Conservation (phyloP, 495 filamentous ascomycete genomes). For the Aspergillus sclerotioniger region DNA sequence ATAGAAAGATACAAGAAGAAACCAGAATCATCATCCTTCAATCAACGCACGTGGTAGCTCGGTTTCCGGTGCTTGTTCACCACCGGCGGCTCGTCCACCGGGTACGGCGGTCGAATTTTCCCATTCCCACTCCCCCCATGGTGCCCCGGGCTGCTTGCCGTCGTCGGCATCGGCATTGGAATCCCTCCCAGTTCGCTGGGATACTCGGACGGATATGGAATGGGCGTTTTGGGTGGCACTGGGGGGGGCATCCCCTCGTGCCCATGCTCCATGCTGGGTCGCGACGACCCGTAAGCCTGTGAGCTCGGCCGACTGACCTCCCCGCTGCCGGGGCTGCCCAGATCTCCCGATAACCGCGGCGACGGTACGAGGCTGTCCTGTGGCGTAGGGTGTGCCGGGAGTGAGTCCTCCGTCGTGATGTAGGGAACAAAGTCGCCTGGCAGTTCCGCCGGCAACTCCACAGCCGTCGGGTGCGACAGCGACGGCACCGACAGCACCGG, state of each 20-base stretch:
- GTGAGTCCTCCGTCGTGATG: conserved; percentile 30
- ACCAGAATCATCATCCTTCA: conserved; percentile 27
- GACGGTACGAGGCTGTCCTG: conserved; percentile 28
- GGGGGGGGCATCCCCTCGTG: conserved; percentile 64
- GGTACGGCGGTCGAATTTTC: conserved; percentile 65
- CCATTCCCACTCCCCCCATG: conserved; percentile 25
- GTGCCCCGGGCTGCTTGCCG: conserved; percentile 10
- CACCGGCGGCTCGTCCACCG: conserved; percentile 73
- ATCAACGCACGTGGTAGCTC: conserved; percentile 56
- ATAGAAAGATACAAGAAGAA: not conserved
- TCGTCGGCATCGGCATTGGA: conserved; percentile 33
- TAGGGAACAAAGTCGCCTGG: conserved; percentile 36
- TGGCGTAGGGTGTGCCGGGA: conserved; percentile 34
- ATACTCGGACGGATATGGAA: conserved; percentile 49
- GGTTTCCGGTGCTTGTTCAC: conserved; percentile 88
- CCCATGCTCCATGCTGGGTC: conserved; percentile 44
- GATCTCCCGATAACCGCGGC: conserved; percentile 40
- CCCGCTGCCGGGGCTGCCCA: conserved; percentile 25
- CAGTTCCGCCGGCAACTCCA: conserved; percentile 65
- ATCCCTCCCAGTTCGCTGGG: conserved; percentile 31
- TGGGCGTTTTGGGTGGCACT: conserved; percentile 80
- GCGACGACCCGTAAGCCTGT: conserved; percentile 41
- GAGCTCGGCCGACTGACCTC: conserved; percentile 30
- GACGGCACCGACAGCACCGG: conserved; percentile 33
- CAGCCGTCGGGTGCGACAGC: conserved; percentile 48